Evolutionary conservation across 345 rosid species (phyloP).

Genomic region (Acer negundo): DNA sequence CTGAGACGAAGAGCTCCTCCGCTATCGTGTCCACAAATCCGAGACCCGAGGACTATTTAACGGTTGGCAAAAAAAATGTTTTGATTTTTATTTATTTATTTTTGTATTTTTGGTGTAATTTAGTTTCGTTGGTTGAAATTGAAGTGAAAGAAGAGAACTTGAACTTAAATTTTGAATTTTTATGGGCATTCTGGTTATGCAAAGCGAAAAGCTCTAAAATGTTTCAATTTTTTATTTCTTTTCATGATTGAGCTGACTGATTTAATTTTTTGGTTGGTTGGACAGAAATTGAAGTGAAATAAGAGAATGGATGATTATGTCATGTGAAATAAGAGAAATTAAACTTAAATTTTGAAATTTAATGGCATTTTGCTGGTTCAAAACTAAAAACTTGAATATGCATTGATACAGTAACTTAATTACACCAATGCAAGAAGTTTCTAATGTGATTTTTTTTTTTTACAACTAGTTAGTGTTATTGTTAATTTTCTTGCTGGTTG

Average conservation of each 20-base stretch:
- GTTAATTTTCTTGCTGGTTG: not conserved
- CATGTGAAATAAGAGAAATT: not conserved
- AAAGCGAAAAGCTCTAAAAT: not conserved
- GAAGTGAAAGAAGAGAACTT: not conserved
- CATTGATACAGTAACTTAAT: not conserved
- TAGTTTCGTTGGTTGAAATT: constrained; percentile 8
- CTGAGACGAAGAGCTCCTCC: constrained; percentile 63
- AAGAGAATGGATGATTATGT: not conserved
- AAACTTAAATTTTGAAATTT: not conserved
- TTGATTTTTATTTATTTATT: not conserved
- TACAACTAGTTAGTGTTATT: not conserved
- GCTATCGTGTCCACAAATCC: constrained; percentile 82
- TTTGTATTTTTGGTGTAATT: not conserved
- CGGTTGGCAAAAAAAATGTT: constrained; percentile 46
- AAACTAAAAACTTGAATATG: not conserved
- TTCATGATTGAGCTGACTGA: too few relatives aligned
- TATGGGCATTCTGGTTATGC: not conserved
- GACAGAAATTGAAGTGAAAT: too few relatives aligned
- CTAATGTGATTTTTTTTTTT: not conserved
- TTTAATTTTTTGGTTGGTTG: too few relatives aligned
- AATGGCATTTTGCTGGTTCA: not conserved
- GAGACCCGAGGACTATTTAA: constrained; percentile 84
- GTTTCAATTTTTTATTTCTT: not conserved
- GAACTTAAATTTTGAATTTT: constrained; percentile 2
- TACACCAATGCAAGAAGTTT: not conserved